Percentiles rank a stretch among this genome's conserved stretches.
Conservation (phyloP, 2,329 filamentous ascomycete genomes). For the Exophiala sp. region DNA sequence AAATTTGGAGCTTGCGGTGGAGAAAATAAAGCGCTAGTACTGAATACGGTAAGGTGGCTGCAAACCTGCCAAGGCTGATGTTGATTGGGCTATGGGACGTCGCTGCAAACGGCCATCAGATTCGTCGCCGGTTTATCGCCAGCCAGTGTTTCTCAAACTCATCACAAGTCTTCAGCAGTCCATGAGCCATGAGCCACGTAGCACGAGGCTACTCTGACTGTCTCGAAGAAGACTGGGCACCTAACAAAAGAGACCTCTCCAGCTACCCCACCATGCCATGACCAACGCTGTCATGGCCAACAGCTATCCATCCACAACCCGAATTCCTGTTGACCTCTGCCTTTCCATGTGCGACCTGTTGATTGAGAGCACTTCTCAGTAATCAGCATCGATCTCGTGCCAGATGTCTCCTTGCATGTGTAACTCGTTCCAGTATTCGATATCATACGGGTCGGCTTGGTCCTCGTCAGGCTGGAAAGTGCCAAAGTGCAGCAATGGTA, state of each 20-base stretch:
- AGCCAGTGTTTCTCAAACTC: no score
- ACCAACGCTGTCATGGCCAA: neutral
- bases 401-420: constrained; percentile 10
- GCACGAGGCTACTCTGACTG: neutral
- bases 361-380: neutral
- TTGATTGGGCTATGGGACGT: neutral
- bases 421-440: constrained; percentile 13
- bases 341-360: neutral
- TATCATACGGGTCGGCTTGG: constrained; percentile 1
- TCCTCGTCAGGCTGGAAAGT: neutral
- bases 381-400: constrained; percentile 6
- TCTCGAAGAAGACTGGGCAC: neutral
- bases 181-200: no score
- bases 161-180: no score
- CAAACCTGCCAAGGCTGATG: neutral
- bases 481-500: constrained; percentile 1
- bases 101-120: neutral
- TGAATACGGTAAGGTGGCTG: neutral
- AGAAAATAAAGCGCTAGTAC: neutral
- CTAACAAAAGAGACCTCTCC: neutral
- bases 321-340: no score
- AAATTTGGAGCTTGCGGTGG: constrained; percentile 4
- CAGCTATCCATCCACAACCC: no score
- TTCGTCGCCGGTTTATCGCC: no score
- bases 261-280: neutral